Conservation (phyloP, 2,329 filamentous ascomycete genomes). For the Plectosphaerella sp. region DNA sequence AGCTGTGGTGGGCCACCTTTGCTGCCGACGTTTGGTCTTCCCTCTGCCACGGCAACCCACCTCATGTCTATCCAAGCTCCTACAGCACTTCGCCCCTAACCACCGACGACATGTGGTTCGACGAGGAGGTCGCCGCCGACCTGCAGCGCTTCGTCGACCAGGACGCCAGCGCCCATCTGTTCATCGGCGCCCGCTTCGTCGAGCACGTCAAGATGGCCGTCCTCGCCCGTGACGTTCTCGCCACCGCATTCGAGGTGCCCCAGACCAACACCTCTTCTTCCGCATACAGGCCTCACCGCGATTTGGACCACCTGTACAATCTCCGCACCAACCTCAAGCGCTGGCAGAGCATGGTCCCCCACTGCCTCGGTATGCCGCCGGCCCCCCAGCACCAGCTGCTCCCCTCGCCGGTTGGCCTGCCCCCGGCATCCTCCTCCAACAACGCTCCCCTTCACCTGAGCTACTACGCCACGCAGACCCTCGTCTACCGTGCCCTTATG, state of each 20-base stretch:
- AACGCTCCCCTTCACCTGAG: slow-evolving; percentile 34
- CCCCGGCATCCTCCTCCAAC: slow-evolving; percentile 10
- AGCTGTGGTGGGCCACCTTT: slow-evolving; percentile 41
- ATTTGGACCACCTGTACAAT: slow-evolving; percentile 10
- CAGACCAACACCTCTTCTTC: neutral
- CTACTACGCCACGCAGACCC: slow-evolving; percentile 34
- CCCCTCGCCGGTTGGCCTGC: neutral
- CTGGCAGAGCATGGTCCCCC: slow-evolving; percentile 30
- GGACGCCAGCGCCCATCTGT: slow-evolving; percentile 24
- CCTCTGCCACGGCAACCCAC: slow-evolving; percentile 41
- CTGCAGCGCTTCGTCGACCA: slow-evolving; percentile 28
- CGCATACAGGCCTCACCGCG: too few species aligned
- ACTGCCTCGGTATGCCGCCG: slow-evolving; percentile 23
- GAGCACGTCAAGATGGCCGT: slow-evolving; percentile 26
- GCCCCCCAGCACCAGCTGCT: neutral
- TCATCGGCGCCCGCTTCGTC: slow-evolving; percentile 31
- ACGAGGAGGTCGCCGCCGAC: slow-evolving; percentile 34
- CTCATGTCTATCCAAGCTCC: slow-evolving; percentile 33
- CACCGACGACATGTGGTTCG: slow-evolving; percentile 36
- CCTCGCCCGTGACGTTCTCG: slow-evolving; percentile 25
- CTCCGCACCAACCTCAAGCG: slow-evolving; percentile 25
- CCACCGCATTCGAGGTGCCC: slow-evolving; percentile 25
- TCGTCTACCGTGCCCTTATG: slow-evolving; percentile 40
- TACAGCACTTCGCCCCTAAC: slow-evolving; percentile 32
- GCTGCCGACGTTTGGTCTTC: slow-evolving; percentile 39